These are phyloP conservation scores for Peltaster fructicola DNA, from an alignment of 2,329 filamentous ascomycete species.

Conservation along the genomic window DNA sequence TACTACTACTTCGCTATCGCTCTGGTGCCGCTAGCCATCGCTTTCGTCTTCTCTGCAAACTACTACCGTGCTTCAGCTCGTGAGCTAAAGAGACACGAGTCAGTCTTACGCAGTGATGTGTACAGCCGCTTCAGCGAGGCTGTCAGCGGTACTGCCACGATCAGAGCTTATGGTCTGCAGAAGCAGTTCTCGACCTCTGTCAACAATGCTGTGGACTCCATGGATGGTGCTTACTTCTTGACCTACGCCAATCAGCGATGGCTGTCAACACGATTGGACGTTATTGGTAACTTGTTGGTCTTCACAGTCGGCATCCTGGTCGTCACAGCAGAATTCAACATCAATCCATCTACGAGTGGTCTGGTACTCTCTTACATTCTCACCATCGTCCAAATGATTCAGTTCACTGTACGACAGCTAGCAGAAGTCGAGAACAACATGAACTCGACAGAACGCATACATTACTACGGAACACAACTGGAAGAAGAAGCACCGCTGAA, in stretches of 20 bases:
- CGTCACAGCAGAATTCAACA: constrained; percentile 74
- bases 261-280: constrained; percentile 70
- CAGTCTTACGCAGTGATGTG: constrained; percentile 69
- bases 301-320: constrained; percentile 81
- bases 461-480: constrained; percentile 73
- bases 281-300: constrained; percentile 67
- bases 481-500: constrained; percentile 81
- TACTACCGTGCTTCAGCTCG: constrained; percentile 86
- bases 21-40: constrained; percentile 47
- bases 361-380: constrained; percentile 87
- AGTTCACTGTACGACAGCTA: constrained; percentile 84
- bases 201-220: constrained; percentile 60
- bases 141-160: constrained; percentile 64
- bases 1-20: constrained; percentile 75
- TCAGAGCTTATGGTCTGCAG: constrained; percentile 75
- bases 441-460: constrained; percentile 84
- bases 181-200: constrained; percentile 56
- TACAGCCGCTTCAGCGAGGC: constrained; percentile 88
- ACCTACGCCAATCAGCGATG: constrained; percentile 93
- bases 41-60: constrained; percentile 66
- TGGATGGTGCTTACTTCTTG: constrained; percentile 87
- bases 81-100: constrained; percentile 87
- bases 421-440: constrained; percentile 96
- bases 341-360: constrained; percentile 69
- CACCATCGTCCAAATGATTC: constrained; percentile 83